phyloP scores from a whole-genome alignment of 2,329 filamentous ascomycete species.

The Fusarium compactum region DNA sequence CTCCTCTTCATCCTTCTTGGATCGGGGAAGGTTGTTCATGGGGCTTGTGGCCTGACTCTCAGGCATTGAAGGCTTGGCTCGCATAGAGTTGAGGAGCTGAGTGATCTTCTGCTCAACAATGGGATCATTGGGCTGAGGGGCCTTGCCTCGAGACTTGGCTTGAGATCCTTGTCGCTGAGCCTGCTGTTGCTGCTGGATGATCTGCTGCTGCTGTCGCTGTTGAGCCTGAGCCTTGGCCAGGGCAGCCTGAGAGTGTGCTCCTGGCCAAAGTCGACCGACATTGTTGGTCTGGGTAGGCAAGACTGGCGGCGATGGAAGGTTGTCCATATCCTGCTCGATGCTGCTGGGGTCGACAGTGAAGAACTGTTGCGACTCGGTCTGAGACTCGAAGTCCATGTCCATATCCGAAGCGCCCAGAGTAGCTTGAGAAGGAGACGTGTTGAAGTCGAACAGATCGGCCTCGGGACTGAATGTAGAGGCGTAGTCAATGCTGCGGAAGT shows the following conservation, averaged over 20 bases:
- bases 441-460: slow-evolving; percentile 79
- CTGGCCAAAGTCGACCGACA: slow-evolving; percentile 86
- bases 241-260: slow-evolving; percentile 92
- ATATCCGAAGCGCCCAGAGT: slow-evolving; percentile 71
- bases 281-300: slow-evolving; percentile 65
- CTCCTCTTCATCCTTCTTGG: slow-evolving; percentile 95
- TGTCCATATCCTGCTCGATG: slow-evolving; percentile 70
- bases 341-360: slow-evolving; percentile 80
- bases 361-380: slow-evolving; percentile 71
- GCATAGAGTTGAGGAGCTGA: slow-evolving; percentile 91
- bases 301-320: slow-evolving; percentile 57
- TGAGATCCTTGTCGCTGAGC: slow-evolving; percentile 63
- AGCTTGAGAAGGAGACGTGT: slow-evolving; percentile 71
- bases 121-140: slow-evolving; percentile 70
- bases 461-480: slow-evolving; percentile 68
- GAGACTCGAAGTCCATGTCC: slow-evolving; percentile 69
- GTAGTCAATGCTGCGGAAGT: slow-evolving; percentile 63
- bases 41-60: slow-evolving; percentile 61
- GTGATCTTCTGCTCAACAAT: slow-evolving; percentile 93
- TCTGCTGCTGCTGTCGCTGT: slow-evolving; percentile 74
- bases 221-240: slow-evolving; percentile 78
- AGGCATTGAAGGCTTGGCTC: slow-evolving; percentile 73
- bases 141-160: slow-evolving; percentile 62
- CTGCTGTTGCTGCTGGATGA: slow-evolving; percentile 63
- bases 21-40: slow-evolving; percentile 76